Conservation (phyloP, 2,329 filamentous ascomycete genomes). For the Lachnellula suecica region DNA sequence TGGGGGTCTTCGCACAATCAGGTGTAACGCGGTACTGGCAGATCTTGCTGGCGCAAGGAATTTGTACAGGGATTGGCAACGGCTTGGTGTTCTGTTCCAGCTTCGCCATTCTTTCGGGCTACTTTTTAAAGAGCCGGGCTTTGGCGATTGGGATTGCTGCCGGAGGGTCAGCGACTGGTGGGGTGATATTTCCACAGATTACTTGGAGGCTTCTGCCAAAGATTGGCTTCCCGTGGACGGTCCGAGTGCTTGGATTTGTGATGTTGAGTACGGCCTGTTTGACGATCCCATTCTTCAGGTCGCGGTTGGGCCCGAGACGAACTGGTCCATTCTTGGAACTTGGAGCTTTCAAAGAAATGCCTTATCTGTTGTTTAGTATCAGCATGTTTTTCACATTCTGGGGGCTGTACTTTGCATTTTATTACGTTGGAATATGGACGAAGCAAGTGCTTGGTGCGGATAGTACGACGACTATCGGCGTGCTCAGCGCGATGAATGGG, state of each 20-base stretch:
- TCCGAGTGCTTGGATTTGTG: conserved; percentile 44
- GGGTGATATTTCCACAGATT: conserved; percentile 42
- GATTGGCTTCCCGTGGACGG: conserved; percentile 42
- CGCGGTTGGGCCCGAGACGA: conserved; percentile 30
- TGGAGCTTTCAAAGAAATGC: conserved; percentile 40
- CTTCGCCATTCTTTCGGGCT: conserved; percentile 32
- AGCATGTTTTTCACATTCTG: conserved; percentile 43
- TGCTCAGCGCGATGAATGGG: conserved; percentile 22
- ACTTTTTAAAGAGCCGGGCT: conserved; percentile 18
- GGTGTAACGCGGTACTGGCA: conserved; percentile 37
- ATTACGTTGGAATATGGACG: conserved; percentile 31
- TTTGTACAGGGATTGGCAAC: conserved; percentile 37
- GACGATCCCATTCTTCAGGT: background rate
- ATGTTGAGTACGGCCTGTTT: background rate
- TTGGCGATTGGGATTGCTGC: conserved; percentile 35
- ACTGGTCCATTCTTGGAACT: conserved; percentile 41
- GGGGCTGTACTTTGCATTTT: conserved; percentile 61
- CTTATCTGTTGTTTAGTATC: conserved; percentile 43
- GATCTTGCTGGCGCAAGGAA: conserved; percentile 39
- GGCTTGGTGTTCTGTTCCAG: conserved; percentile 39
- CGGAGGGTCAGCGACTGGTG: conserved; percentile 35
- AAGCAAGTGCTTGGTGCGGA: background rate
- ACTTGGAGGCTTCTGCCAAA: conserved; percentile 34
- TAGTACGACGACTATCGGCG: background rate
- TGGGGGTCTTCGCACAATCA: conserved; percentile 38